phyloP scores from a whole-genome alignment of 169 alveolate genomes.

The Plasmodium coatneyi region DNA sequence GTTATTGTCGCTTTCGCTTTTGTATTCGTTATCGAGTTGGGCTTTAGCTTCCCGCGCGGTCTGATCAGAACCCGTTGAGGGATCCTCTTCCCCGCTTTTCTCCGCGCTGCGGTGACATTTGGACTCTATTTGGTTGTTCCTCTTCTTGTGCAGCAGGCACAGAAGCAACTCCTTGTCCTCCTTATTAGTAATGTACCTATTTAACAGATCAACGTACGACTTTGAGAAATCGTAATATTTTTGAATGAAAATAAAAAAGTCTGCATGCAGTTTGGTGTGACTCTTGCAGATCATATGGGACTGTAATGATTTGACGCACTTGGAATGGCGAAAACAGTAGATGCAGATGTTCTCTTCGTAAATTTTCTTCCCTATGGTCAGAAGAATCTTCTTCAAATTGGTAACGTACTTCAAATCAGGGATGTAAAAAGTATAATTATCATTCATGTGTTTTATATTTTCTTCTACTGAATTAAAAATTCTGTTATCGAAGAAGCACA shows the following conservation, averaged over 20 bases:
- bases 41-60: not conserved
- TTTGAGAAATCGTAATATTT: conserved; percentile 75
- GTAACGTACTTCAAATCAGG: conserved; percentile 73
- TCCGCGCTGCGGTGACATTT: not conserved
- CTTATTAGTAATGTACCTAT: conserved; percentile 55
- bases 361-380: conserved; percentile 79
- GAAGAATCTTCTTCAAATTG: conserved; percentile 29
- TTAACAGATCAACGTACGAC: conserved; percentile 69
- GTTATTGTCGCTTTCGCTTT: conserved; percentile 1
- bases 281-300: conserved; percentile 74
- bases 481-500: conserved; percentile 79
- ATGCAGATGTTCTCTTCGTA: conserved; percentile 81
- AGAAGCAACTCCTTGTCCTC: conserved; percentile 67
- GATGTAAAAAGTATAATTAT: conserved; percentile 74
- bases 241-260: conserved; percentile 57
- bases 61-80: not conserved
- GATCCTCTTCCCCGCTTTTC: not conserved
- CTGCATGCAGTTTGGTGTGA: conserved; percentile 63
- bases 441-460: conserved; percentile 79
- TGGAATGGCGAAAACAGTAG: conserved; percentile 69
- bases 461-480: conserved; percentile 74
- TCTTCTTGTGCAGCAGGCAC: conserved; percentile 16
- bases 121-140: not conserved
- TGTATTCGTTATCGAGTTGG: not conserved
- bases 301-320: conserved; percentile 59